Evolutionary conservation across 2,329 filamentous ascomycete genomes (phyloP), one percentile per base, ranked within the genome.

Genomic region (Rhexocercosporidium sp.): DNA sequence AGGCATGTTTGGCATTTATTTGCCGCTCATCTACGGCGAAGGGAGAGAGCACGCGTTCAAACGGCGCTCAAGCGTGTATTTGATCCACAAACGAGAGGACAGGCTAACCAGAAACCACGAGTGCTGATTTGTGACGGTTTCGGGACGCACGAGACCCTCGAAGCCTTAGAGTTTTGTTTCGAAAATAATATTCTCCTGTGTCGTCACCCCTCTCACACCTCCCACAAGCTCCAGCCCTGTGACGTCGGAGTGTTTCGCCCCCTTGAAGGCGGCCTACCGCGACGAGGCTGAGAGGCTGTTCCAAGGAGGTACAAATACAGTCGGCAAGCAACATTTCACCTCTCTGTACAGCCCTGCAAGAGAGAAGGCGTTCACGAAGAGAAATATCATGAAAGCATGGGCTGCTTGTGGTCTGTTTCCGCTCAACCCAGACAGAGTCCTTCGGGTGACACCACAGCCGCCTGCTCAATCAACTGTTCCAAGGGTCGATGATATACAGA

Each of bases 41-140:
- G n/a, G n/a, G n/a, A n/a, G n/a, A n/a, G n/a, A n/a, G n/a, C n/a
- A n/a, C n/a, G n/a, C n/a, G n/a, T n/a, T n/a, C n/a, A n/a, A n/a
- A n/a, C n/a, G n/a, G n/a, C n/a, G 78, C 67, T 80, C 18, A 76
- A 69, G 64, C 70, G 64, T 59, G 69, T 80, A 3, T 80, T 80
- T 70, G 68, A 80, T 68, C 77, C 75, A 12, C 44, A 77, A 68
- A 80, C 77, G 5, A 76, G 72, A 71, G 70, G 63, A 59, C 65
- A 63, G 62, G 78, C 76, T 64, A 71, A 77, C 27, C 39, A 71
- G 9, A 77, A 73, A 65, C 77, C 72, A 68, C 75, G 77, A 0
- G 64, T 79, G 3, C 71, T 80, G 22, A 78, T 80, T 20, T 77
- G 66, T 25, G 73, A 81, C 65, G 71, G 79, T 57, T 78, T 80